A percentile compares a stretch with the other conserved stretches of the same genome.
Conservation (phyloP, 83 land plant genomes). For the Picea engelmannii region DNA sequence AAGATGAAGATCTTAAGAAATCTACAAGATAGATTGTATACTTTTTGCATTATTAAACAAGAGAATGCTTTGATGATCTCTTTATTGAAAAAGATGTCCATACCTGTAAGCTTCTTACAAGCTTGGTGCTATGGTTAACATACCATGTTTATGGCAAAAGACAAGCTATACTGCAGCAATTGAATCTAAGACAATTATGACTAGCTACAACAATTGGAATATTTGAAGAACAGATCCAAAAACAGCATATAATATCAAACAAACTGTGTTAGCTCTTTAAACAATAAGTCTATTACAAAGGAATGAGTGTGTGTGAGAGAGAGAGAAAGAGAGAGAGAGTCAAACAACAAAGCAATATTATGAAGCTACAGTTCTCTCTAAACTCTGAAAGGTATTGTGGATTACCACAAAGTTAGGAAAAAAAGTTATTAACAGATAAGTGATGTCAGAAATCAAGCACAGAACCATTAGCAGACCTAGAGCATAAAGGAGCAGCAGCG, state of each 20-base stretch:
- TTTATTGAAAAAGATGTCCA: not conserved
- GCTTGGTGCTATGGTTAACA: not conserved
- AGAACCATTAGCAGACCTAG: conserved; percentile 61
- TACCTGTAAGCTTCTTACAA: not conserved
- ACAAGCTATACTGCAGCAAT: not conserved
- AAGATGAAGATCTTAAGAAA: not conserved
- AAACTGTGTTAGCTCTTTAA: not conserved
- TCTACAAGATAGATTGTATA: not conserved
- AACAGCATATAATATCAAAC: not conserved
- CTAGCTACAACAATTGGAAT: not conserved
- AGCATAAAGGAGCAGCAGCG: conserved; percentile 50
- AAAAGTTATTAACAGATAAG: not conserved
- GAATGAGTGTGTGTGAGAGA: not conserved
- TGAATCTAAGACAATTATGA: not conserved
- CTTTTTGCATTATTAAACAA: not conserved
- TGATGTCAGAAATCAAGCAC: conserved; percentile 66
- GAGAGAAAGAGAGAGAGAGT: not conserved
- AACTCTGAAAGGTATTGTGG: not conserved
- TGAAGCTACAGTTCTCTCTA: not conserved
- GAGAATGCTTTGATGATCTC: not conserved
- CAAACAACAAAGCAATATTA: not conserved
- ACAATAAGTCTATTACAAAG: not conserved
- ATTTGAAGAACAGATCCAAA: not conserved
- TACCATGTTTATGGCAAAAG: not conserved
- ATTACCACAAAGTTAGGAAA: not conserved